These are phyloP conservation scores for Mucor circinelloides DNA, from an alignment of 371 early-diverging fungal genomes.

Conservation along the genomic window DNA sequence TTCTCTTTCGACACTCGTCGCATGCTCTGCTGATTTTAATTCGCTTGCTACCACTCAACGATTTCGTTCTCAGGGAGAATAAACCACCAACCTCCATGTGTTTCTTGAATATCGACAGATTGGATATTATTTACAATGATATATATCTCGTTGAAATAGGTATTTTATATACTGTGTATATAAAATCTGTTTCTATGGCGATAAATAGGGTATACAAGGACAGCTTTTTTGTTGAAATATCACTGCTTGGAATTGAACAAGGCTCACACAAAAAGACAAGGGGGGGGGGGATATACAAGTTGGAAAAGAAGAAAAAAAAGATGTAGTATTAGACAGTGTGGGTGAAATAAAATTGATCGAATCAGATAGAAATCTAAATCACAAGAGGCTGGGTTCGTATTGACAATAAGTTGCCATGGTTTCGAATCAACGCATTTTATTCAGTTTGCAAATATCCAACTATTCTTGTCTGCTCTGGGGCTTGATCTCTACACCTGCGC, in stretches of 20 bases:
- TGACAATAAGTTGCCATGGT: neutral
- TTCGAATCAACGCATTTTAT: neutral
- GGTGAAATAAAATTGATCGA: constrained; percentile 1
- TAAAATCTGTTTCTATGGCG: neutral
- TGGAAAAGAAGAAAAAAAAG: neutral
- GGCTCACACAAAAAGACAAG: neutral
- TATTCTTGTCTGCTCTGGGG: constrained; percentile 4
- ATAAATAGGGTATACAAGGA: neutral
- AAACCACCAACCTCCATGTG: constrained; percentile 16
- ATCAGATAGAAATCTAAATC: neutral
- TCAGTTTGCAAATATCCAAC: too few species aligned
- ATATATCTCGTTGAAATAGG: neutral
- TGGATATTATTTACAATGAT: neutral
- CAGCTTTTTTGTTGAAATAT: neutral
- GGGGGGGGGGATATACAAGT: neutral
- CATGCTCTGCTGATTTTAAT: constrained; percentile 51
- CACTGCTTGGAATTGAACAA: neutral
- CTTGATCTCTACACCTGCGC: constrained; percentile 14
- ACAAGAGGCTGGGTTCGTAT: constrained; percentile 1
- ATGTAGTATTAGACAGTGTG: neutral
- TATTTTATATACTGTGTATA: neutral
- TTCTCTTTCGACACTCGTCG: constrained; percentile 56
- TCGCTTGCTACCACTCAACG: constrained; percentile 30
- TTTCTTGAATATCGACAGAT: constrained; percentile 2
- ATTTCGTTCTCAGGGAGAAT: constrained; percentile 25